Percentiles rank a stretch among this genome's conserved stretches.
Evolutionary conservation across 2,329 filamentous ascomycete species (phyloP).

Genomic region (Pestalotiopsis sp.): DNA sequence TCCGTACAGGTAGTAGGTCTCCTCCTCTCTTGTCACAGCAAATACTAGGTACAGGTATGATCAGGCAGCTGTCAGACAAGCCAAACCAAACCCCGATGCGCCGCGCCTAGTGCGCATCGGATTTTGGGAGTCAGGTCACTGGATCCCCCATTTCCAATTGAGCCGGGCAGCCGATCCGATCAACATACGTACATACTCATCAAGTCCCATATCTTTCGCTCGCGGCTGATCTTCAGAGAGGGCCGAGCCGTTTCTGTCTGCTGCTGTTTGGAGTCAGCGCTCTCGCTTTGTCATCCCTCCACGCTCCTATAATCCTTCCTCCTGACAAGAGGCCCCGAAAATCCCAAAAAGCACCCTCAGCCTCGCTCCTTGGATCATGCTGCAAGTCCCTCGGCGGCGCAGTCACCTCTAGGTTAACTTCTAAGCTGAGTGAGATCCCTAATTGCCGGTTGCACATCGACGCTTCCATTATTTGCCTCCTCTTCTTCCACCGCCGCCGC

Average conservation of each 20-base stretch:
- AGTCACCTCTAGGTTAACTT: background rate
- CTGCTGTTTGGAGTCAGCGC: background rate
- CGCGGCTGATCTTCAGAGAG: constrained; percentile 2
- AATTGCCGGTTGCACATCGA: background rate
- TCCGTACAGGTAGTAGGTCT: background rate
- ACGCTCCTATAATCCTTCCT: background rate
- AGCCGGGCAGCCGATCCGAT: background rate
- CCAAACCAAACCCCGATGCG: background rate
- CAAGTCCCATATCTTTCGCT: background rate
- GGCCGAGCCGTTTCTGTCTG: background rate
- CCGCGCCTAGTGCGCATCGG: background rate
- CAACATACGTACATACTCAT: background rate
- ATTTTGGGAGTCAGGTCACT: background rate
- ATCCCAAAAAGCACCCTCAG: background rate
- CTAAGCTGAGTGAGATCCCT: background rate
- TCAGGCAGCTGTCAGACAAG: background rate
- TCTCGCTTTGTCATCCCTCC: constrained; percentile 1
- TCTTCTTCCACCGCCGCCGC: background rate
- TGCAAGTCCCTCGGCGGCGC: background rate
- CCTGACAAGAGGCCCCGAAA: background rate
- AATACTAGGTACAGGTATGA: background rate
- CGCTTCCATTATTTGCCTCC: background rate
- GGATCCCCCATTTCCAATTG: no score
- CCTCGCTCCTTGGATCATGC: background rate
- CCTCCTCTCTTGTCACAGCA: background rate